Conservation (phyloP, 139 green algal species). For the Mesotaenium endlicherianum region DNA sequence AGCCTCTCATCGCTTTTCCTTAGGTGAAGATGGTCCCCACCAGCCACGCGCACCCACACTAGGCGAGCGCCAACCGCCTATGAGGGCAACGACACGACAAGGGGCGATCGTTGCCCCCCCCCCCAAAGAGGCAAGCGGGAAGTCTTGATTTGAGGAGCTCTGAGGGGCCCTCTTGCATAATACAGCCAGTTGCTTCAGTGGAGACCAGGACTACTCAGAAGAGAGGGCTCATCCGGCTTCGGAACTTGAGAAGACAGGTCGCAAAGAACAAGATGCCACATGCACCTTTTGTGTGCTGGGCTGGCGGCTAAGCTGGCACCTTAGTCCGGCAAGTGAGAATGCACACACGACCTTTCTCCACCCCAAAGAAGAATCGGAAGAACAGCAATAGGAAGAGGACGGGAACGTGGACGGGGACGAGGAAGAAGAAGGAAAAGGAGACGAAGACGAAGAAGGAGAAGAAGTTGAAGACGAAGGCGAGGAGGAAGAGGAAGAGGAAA, state of each 20-base stretch:
- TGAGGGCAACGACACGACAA: too few species aligned
- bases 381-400: not conserved
- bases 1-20: too few species aligned
- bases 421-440: not conserved
- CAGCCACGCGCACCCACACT: too few species aligned
- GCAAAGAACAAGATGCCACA: conserved; percentile 78
- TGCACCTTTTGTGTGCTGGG: conserved; percentile 97
- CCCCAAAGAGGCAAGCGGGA: too few species aligned
- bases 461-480: not conserved
- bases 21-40: too few species aligned
- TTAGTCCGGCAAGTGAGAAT: not conserved
- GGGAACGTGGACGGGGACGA: not conserved
- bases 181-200: too few species aligned
- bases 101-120: too few species aligned
- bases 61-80: too few species aligned
- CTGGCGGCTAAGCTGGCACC: conserved; percentile 82
- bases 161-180: too few species aligned
- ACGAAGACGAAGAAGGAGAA: not conserved
- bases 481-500: not conserved
- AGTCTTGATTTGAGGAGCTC: too few species aligned
- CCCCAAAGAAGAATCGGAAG: not conserved
- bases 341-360: not conserved
- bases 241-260: conserved; percentile 76
- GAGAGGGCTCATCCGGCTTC: not conserved
- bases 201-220: not conserved